phyloP scores from a whole-genome alignment of 2,329 filamentous ascomycete species.

The Geosmithia morbida region DNA sequence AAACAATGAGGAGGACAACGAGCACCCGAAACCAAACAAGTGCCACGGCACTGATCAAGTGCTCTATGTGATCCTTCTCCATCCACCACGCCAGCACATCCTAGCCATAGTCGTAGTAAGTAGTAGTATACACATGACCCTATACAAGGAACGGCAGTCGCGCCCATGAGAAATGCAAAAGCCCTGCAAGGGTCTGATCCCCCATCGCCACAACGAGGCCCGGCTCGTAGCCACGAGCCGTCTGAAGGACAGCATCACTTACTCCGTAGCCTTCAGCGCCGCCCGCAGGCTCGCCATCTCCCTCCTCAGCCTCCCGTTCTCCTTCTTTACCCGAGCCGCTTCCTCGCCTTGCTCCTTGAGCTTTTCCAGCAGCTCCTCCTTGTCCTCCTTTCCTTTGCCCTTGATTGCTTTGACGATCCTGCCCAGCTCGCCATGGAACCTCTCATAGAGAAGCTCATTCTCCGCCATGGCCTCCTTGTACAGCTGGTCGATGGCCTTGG shows the following conservation, averaged over 20 bases:
- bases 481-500: conserved; percentile 71
- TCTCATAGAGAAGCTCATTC: conserved; percentile 84
- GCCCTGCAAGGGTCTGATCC: too few relatives aligned
- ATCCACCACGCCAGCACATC: neutral
- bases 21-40: neutral
- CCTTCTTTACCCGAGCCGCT: conserved; percentile 61
- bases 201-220: neutral
- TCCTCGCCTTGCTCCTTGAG: conserved; percentile 67
- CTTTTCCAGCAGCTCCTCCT: conserved; percentile 59
- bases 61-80: neutral
- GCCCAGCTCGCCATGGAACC: conserved; percentile 80
- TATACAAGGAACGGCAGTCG: neutral
- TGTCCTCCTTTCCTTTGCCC: conserved; percentile 59
- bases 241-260: conserved; percentile 8
- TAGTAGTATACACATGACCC: neutral
- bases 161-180: neutral
- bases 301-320: conserved; percentile 70
- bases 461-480: conserved; percentile 81
- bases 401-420: conserved; percentile 67
- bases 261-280: conserved; percentile 30
- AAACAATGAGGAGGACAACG: too few relatives aligned
- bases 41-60: neutral
- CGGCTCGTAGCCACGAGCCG: neutral
- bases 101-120: neutral
- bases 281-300: conserved; percentile 61